Conservation (phyloP, 1,139 yeast genomes). For the Candida sp. region DNA sequence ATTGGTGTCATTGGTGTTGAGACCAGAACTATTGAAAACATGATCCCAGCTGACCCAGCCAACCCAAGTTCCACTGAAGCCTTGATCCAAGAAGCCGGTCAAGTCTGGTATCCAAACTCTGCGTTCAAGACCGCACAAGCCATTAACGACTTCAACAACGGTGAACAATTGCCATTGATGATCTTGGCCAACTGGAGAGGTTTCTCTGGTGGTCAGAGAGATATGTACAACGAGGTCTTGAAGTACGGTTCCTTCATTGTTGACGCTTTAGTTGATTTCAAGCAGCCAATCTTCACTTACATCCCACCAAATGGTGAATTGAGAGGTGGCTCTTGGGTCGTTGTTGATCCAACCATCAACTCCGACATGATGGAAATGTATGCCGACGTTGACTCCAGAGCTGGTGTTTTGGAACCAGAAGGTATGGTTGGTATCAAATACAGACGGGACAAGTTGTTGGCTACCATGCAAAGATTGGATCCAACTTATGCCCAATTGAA, state of each 20-base stretch:
- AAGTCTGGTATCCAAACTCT: constrained; percentile 99
- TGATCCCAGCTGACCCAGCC: constrained; percentile 97
- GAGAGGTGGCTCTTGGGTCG: constrained; percentile 99
- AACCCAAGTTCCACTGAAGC: constrained; percentile 93
- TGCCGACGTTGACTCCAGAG: constrained; percentile 96
- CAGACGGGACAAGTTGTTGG: constrained; percentile 88
- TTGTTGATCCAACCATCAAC: constrained; percentile 97
- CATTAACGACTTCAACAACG: constrained; percentile 94
- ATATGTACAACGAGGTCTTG: constrained; percentile 97
- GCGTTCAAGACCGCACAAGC: constrained; percentile 99
- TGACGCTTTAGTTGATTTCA: constrained; percentile 94
- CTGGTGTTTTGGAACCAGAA: constrained; percentile 98
- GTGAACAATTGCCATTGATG: constrained; percentile 98
- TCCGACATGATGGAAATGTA: constrained; percentile 99
- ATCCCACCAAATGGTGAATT: constrained; percentile 98
- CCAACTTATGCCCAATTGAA: constrained; percentile 71
- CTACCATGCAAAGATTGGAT: constrained; percentile 92
- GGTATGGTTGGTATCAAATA: constrained; percentile 99
- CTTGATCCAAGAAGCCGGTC: constrained; percentile 95
- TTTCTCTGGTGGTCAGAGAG: constrained; percentile 99
- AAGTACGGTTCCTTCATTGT: constrained; percentile 97
- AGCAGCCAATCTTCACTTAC: constrained; percentile 95
- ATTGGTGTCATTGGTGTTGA: constrained; percentile 98
- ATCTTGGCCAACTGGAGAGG: constrained; percentile 99
- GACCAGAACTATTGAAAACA: constrained; percentile 85